These are phyloP conservation scores for Kwoniella botswanensis DNA, from an alignment of 768 basidiomycete genomes.

Conservation along the genomic window DNA sequence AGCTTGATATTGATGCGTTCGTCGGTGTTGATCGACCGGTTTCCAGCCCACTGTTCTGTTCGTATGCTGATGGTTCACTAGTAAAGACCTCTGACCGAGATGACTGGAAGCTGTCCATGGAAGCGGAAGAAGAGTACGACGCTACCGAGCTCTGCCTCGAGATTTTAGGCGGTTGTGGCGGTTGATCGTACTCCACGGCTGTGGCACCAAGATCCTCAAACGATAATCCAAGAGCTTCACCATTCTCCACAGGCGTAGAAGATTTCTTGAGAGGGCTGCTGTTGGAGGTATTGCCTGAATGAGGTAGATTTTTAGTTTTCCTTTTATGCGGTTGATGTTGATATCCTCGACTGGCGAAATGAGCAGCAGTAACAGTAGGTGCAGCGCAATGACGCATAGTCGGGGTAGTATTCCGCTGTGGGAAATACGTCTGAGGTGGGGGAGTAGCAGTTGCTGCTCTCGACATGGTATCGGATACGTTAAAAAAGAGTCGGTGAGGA, in stretches of 20 bases:
- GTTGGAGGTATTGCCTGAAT: neutral
- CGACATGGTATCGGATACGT: constrained; percentile 31
- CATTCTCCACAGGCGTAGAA: neutral
- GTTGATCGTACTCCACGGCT: neutral
- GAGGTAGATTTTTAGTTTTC: constrained; percentile 23
- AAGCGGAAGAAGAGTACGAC: constrained; percentile 20
- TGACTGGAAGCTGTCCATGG: constrained; percentile 15
- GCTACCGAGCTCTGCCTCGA: constrained; percentile 14
- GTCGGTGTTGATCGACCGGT: constrained; percentile 11
- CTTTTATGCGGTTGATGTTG: constrained; percentile 19
- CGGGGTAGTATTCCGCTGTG: constrained; percentile 42
- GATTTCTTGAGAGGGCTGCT: constrained; percentile 22
- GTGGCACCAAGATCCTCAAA: constrained; percentile 27
- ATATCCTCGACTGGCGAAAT: constrained; percentile 19
- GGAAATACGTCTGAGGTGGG: constrained; percentile 48
- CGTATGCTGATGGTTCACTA: neutral
- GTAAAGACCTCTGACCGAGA: constrained; percentile 4
- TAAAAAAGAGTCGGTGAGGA: constrained; percentile 23
- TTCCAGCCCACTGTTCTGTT: neutral
- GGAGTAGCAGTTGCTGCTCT: constrained; percentile 46
- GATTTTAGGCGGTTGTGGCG: neutral
- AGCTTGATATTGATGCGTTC: constrained; percentile 18
- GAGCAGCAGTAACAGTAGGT: constrained; percentile 28
- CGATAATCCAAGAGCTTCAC: constrained; percentile 25
- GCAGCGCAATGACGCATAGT: constrained; percentile 43